Evolutionary conservation across 2,329 filamentous ascomycete genomes (phyloP).

Genomic region (Ophiostoma sp.): DNA sequence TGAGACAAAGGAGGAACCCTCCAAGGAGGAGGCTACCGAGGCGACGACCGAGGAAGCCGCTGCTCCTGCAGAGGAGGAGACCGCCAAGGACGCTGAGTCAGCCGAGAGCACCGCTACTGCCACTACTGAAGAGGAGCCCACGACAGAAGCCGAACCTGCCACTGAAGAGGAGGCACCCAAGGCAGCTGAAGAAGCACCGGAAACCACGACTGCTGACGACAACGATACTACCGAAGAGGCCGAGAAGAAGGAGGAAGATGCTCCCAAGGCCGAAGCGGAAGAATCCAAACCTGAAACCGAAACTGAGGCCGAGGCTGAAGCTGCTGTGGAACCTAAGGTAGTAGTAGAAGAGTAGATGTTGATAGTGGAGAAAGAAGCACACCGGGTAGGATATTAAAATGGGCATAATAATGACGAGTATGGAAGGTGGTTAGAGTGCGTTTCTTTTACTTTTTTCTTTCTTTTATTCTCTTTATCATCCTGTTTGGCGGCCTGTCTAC

Average conservation of each 20-base stretch:
- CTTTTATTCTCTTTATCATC: not conserved
- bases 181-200: not conserved
- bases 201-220: not conserved
- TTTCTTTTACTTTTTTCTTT: not conserved
- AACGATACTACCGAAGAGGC: not conserved
- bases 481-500: not conserved
- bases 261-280: not conserved
- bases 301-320: not conserved
- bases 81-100: not conserved
- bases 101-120: not conserved
- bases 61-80: not conserved
- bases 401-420: no score
- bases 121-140: not conserved
- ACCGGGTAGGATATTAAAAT: not conserved
- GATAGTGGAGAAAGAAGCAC: no score
- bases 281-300: not conserved
- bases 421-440: not conserved
- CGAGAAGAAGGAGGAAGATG: not conserved
- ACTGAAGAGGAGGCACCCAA: not conserved
- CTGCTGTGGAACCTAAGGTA: conserved; percentile 11
- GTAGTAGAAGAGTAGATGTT: not conserved
- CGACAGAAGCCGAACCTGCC: not conserved
- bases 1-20: not conserved
- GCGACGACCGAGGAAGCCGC: not conserved
- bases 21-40: not conserved